Base-by-base conservation (phyloP, 108 stramenopile genomes). In the Pseudonitzschia pungens region DNA sequence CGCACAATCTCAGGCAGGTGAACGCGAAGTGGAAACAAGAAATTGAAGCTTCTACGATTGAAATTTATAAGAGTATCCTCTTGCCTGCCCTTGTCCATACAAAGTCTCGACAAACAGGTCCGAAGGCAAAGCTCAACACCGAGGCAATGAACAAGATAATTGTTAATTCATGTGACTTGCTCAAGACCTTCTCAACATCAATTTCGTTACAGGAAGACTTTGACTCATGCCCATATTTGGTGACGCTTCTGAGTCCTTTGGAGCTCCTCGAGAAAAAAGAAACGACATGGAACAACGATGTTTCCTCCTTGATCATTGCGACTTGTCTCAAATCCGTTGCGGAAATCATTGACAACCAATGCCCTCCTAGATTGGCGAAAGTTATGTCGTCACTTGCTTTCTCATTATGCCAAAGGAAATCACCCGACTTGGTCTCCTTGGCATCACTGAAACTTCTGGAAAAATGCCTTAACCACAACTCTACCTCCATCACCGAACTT, bases 351-450 rank as follows among this genome's bases (percentile, higher is more conserved):
- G 27, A 28, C 42, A 60, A 56, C 26, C n/a, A 53, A 28, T 32
- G 65, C 0, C 41, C 68, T 21, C 42, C 54, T 22, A 16, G 72
- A 24, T 69, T 84, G 11, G 78, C 68, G 53, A 81, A 85, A 72
- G 78, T 84, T 16, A 79, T 87, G 77, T 8, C 82, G 5, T 72
- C 84, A 8, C 42, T 86, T 56, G 76, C 74, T 9, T 50, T 87
- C 44, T 52, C 71, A 28, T 54, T 80, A 31, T 71, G 56, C 9
- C 53, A 33, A 21, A 63, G 75, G 53, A 73, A 77, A 26, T 28
- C 71, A 50, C 66, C 70, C 7, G 51, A 78, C 50, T 26, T 55
- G 12, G 60, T 77, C 27, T 60, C 73, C 2, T 58, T 42, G 33
- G 63, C 78, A 22, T 72, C 82, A 42, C 70, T 70, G 50, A 63